phyloP scores from a whole-genome alignment of 768 basidiomycete genomes.

The Xerocomus spinulosus region DNA sequence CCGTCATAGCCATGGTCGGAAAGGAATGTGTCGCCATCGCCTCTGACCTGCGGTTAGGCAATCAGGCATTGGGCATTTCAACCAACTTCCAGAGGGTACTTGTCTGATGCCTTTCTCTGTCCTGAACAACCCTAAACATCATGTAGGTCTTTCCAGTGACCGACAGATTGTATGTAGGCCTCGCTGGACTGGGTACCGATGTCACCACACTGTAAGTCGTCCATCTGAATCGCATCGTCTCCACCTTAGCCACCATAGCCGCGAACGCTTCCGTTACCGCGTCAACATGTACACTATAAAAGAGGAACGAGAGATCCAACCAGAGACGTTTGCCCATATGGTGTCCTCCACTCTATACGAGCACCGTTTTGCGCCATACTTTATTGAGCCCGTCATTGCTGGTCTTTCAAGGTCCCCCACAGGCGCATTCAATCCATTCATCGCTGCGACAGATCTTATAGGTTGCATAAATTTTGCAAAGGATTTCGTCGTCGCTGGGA shows the following conservation, averaged over 20 bases:
- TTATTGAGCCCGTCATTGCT: conserved; percentile 94
- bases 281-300: conserved; percentile 99
- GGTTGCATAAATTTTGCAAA: conserved; percentile 92
- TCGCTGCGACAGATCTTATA: conserved; percentile 91
- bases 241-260: conserved; percentile 41
- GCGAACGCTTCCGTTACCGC: conserved; percentile 86
- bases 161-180: conserved; percentile 86
- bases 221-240: neutral
- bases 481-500: conserved; percentile 95
- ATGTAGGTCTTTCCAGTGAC: conserved; percentile 88
- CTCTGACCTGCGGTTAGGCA: conserved; percentile 88
- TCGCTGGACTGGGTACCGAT: conserved; percentile 91
- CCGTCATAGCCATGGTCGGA: conserved; percentile 98
- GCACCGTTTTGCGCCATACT: conserved; percentile 93
- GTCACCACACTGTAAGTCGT: conserved; percentile 77
- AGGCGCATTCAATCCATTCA: conserved; percentile 81
- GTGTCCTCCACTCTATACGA: conserved; percentile 95
- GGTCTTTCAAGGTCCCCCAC: conserved; percentile 74
- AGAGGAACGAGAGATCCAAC: conserved; percentile 95
- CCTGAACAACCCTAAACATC: conserved; percentile 1
- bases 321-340: conserved; percentile 93
- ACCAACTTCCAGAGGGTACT: conserved; percentile 93
- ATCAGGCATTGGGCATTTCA: conserved; percentile 79
- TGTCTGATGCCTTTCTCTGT: conserved; percentile 10
- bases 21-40: conserved; percentile 99